A percentile compares a stretch with the other conserved stretches of the same genome.
phyloP scores from a whole-genome alignment of 2,329 filamentous ascomycete genomes.

The Trichoderma pleuroti region DNA sequence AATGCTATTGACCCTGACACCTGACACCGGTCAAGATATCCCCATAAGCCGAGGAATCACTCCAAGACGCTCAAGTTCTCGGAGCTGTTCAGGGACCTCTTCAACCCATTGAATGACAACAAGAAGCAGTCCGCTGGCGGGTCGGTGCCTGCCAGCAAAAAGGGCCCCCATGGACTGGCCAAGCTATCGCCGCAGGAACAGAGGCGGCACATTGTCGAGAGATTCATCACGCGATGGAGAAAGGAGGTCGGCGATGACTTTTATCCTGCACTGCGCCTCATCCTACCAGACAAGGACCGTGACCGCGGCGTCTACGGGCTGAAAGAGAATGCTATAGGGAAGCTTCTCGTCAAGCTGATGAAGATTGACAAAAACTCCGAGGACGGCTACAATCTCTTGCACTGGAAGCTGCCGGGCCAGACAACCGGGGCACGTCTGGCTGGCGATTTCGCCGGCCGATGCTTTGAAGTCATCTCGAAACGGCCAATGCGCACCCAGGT shows the following conservation, averaged over 20 bases:
- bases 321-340: slow-evolving; percentile 88
- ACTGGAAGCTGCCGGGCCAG: slow-evolving; percentile 87
- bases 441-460: slow-evolving; percentile 88
- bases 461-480: slow-evolving; percentile 81
- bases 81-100: slow-evolving; percentile 71
- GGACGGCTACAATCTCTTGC: slow-evolving; percentile 77
- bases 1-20: not conserved
- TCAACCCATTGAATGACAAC: slow-evolving; percentile 75
- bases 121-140: slow-evolving; percentile 68
- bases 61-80: slow-evolving; percentile 78
- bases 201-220: slow-evolving; percentile 74
- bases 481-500: slow-evolving; percentile 69
- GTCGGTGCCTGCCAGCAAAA: slow-evolving; percentile 51
- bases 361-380: slow-evolving; percentile 89
- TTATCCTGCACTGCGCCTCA: slow-evolving; percentile 86
- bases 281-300: slow-evolving; percentile 87
- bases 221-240: slow-evolving; percentile 84
- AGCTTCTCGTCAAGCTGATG: slow-evolving; percentile 85
- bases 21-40: slow-evolving; percentile 59
- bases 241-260: slow-evolving; percentile 87
- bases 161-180: slow-evolving; percentile 55
- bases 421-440: slow-evolving; percentile 61
- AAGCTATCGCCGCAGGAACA: slow-evolving; percentile 71
- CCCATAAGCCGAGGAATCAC: slow-evolving; percentile 77
- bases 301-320: slow-evolving; percentile 90